These are phyloP conservation scores for Galerina marginata DNA, from an alignment of 768 basidiomycete species.

Conservation along the genomic window DNA sequence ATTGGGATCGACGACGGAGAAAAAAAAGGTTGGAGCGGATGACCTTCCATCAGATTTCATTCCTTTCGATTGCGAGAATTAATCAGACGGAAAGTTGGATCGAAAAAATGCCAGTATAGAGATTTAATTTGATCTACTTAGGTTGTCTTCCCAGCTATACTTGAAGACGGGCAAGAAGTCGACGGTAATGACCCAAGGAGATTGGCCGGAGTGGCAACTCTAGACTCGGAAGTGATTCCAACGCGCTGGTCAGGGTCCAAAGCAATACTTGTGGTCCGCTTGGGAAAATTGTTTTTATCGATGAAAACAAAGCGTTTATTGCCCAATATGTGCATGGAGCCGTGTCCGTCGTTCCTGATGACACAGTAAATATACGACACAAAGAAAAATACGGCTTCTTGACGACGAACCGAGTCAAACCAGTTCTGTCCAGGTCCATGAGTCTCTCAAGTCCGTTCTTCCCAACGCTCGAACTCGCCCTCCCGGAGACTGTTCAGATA, in stretches of 20 bases:
- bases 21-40: too few relatives aligned
- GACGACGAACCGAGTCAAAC: constrained; percentile 1
- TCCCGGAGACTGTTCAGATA: constrained; percentile 65
- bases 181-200: too few relatives aligned
- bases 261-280: neutral
- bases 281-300: neutral
- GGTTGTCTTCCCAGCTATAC: too few relatives aligned
- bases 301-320: neutral
- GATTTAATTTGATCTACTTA: too few relatives aligned
- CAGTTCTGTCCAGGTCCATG: neutral
- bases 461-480: constrained; percentile 68
- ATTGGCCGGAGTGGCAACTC: neutral
- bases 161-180: too few relatives aligned
- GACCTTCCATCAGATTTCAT: too few relatives aligned
- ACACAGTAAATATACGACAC: neutral
- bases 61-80: too few relatives aligned
- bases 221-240: neutral
- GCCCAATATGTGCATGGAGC: neutral
- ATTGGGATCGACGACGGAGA: too few relatives aligned
- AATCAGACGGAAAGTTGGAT: too few relatives aligned
- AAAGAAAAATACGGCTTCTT: neutral
- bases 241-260: neutral
- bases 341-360: too few relatives aligned
- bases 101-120: too few relatives aligned
- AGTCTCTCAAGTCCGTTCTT: constrained; percentile 60